Base-by-base conservation (phyloP, 1,139 yeast genomes). In the Magnusiomyces clavatus region DNA sequence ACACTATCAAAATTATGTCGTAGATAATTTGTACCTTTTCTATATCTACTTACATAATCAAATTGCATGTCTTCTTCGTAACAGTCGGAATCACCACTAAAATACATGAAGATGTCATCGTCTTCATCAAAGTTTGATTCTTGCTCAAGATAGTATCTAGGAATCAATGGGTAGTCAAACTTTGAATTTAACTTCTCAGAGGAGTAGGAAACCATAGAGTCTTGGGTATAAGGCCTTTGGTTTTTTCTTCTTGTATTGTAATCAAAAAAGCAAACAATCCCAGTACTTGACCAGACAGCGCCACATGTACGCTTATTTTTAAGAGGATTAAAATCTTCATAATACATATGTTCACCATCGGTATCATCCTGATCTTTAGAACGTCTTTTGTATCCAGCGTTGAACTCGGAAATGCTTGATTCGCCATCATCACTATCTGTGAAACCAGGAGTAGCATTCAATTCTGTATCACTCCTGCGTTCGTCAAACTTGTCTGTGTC, bases 241-340 rank as follows among this genome's bases (percentile, higher is more conserved):
- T 24, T 24, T 8, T 24, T 24, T 8, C 8, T 24, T 24, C 8
- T 4, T 8, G 31, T 5, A 24, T 24, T 8, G 8, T 24, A 8
- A 24, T 24, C 17, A 67, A 87, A 88, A 61, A 90, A 89, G 63
- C 96, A 86, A 1, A 89, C 83, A 51, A 89, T 80, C 0, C 97
- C 97, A 2, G 80, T 77, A 14, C 80, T 77, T 0, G 94, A 76
- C 96, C 97, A 89, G 0, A 80, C 73, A 0, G 95, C 96, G 10
- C 97, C 96, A 71, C 96, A 89, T 14, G 49, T 46, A 11, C 49
- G 41, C 5, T 24, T 14, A 19, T 14, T 24, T 5, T 24, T 24
- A 24, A 24, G 36, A n/a, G 46, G 19, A 8, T 57, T 8, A 58
- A 56, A 12, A 61, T 6, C 43, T 14, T 13, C 3, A 8, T 24